Evolutionary conservation across 2,329 filamentous ascomycete species (phyloP).

Genomic region (Neopestalotiopsis rosae): DNA sequence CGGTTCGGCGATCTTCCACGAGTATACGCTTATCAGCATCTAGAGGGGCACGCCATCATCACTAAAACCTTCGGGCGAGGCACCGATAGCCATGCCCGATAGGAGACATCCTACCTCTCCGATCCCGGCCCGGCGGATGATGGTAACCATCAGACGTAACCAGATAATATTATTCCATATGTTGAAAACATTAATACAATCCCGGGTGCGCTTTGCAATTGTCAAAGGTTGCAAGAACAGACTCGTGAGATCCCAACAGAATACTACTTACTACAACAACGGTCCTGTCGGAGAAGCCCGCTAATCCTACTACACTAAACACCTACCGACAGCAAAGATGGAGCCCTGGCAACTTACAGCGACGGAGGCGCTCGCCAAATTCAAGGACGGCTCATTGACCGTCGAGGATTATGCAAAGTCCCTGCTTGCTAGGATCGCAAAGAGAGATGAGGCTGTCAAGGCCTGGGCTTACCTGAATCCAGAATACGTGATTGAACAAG

Average conservation of each 20-base stretch:
- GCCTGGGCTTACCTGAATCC: constrained; percentile 53
- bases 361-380: constrained; percentile 42
- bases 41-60: not conserved
- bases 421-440: constrained; percentile 46
- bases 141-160: not conserved
- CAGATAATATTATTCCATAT: not conserved
- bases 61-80: constrained; percentile 1
- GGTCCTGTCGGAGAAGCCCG: not conserved
- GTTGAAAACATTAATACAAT: not conserved
- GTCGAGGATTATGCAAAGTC: constrained; percentile 53
- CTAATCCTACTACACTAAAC: not conserved
- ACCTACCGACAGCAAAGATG: constrained; percentile 19
- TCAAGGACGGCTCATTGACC: constrained; percentile 47
- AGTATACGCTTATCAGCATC: not conserved
- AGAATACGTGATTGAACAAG: constrained; percentile 50
- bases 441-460: constrained; percentile 47
- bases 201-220: not conserved
- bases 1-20: not conserved
- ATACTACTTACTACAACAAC: not conserved
- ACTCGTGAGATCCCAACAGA: too few species aligned
- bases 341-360: constrained; percentile 48
- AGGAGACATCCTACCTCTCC: not conserved
- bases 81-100: constrained; percentile 11
- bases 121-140: constrained; percentile 14
- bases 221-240: not conserved